These are phyloP conservation scores for Paspalum notatum DNA, from an alignment of 176 grass and related monocot genomes.

Conservation along the genomic window DNA sequence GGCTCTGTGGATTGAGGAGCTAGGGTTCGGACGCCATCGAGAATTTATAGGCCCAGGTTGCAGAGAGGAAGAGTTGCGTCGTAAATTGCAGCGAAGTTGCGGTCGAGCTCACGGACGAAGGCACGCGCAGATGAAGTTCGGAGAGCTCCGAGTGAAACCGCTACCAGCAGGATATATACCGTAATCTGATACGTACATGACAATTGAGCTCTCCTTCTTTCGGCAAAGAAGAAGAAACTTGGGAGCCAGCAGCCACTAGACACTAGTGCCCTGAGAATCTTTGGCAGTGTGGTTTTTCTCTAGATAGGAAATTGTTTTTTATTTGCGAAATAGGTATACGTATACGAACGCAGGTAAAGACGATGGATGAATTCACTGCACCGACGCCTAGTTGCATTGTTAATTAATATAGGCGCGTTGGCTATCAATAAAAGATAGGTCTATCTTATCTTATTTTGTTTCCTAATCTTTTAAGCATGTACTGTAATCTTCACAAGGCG, in stretches of 20 bases:
- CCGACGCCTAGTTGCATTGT: no score
- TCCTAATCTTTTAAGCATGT: no score
- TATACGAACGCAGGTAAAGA: no score
- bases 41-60: not conserved
- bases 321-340: no score
- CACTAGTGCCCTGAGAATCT: not conserved
- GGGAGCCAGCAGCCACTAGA: not conserved
- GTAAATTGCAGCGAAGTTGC: not conserved
- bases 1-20: not conserved
- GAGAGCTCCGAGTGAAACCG: not conserved
- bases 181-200: not conserved
- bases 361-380: no score
- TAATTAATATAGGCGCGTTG: no score
- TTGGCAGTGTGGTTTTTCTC: not conserved
- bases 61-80: not conserved
- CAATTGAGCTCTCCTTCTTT: not conserved
- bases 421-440: no score
- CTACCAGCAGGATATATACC: not conserved
- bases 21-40: not conserved
- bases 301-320: not conserved
- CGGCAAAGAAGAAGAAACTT: not conserved
- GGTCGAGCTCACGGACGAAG: not conserved
- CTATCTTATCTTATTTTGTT: no score
- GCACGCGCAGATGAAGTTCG: not conserved
- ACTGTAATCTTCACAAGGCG: no score